Base-by-base conservation (phyloP, 163 green algal genomes). In the Coccomyxa subellipsoidea region DNA sequence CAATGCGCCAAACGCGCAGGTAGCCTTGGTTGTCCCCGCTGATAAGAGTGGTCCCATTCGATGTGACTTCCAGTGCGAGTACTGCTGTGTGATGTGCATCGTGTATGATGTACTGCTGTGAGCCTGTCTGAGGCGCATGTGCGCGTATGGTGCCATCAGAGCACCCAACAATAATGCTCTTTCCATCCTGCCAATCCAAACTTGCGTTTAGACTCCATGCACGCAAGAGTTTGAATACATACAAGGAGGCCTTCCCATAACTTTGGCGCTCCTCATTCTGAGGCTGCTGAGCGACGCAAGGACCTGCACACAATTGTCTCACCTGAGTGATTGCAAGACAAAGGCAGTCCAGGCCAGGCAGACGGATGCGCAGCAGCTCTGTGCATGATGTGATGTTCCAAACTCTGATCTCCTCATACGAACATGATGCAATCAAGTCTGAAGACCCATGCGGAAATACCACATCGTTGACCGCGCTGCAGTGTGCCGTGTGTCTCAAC, bases 91-190 rank as follows among this genome's bases (percentile, higher is more conserved):
- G 88, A 88, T 98, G 93, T 29, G 93, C 93, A 53, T 96, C 92
- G 80, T 94, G 87, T 75, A 96, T 95, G 69, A 88, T 94, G 88
- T 92, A 97, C 39, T 96, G 79, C 53, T 96, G 86, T 87, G 93
- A 93, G 76, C 93, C 94, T 32, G 80, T 93, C 83, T 97, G 92
- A 0, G 93, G 93, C 0, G 89, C 91, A 88, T 96, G 96, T 2
- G 85, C 92, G 27, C 94, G 91, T 76, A 98, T 95, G 80, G 93
- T 94, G 70, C 94, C 94, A 83, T 98, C 94, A 77, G 82, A 92
- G 93, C 93, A 97, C 4, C 94, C 94, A 34, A 82, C 93, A 70
- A 98, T 79, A 18, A 98, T 93, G 81, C 69, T 85, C 31, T 85
- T 89, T 76, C 93, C 94, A 84, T 98, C 90, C 83, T 92, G 88